Evolutionary conservation across 1,284 basidiomycete species (phyloP).

Genomic region (Ceratobasidium sp.): DNA sequence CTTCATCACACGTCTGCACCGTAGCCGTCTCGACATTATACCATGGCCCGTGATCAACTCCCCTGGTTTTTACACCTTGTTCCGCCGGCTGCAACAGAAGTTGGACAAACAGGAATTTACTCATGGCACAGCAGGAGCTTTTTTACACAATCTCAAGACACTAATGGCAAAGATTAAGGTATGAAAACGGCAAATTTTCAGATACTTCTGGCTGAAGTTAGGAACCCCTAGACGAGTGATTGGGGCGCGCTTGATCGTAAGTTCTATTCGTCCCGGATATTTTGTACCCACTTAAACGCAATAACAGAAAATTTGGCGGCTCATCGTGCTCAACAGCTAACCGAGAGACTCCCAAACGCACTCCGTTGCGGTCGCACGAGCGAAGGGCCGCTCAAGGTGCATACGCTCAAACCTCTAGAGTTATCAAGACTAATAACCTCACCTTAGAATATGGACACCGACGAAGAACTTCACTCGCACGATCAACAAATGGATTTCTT

Average conservation of each 20-base stretch:
- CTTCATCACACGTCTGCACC: constrained; percentile 69
- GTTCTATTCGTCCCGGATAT: not conserved
- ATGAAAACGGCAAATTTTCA: not conserved
- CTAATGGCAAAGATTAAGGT: constrained; percentile 78
- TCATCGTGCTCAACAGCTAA: constrained; percentile 41
- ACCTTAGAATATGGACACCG: constrained; percentile 35
- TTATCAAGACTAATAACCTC: not conserved
- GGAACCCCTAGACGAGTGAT: constrained; percentile 51
- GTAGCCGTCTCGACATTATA: constrained; percentile 29
- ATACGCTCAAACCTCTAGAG: too few species aligned
- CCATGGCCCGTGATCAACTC: constrained; percentile 43
- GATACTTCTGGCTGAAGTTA: constrained; percentile 59
- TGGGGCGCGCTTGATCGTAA: constrained; percentile 48
- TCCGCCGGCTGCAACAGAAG: constrained; percentile 62
- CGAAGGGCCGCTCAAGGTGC: constrained; percentile 25
- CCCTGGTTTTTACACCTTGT: constrained; percentile 61
- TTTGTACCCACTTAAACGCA: not conserved
- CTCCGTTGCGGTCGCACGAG: constrained; percentile 13
- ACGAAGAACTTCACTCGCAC: constrained; percentile 6
- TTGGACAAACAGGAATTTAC: constrained; percentile 64
- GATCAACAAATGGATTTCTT: constrained; percentile 14
- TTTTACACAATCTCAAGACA: constrained; percentile 70
- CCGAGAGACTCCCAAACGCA: not conserved
- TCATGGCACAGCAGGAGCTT: constrained; percentile 66
- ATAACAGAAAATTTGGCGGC: constrained; percentile 45